phyloP scores from a whole-genome alignment of 2,329 filamentous ascomycete species.

The Epichloe aotearoae region DNA sequence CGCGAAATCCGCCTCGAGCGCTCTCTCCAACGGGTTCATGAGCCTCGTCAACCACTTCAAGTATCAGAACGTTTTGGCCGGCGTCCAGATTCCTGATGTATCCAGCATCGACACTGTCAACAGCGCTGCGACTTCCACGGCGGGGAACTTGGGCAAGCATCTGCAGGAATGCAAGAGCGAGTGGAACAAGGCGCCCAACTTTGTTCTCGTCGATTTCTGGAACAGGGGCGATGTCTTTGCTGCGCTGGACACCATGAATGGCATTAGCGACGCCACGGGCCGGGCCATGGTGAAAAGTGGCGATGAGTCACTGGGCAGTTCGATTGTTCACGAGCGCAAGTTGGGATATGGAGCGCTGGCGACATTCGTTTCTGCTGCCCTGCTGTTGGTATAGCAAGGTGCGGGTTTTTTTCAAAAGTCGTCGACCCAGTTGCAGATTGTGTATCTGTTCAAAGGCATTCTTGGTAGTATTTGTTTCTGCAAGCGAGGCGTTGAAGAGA shows the following conservation, averaged over 20 bases:
- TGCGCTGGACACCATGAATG: conserved; percentile 57
- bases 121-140: conserved; percentile 36
- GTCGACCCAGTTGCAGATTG: too few species aligned
- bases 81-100: conserved; percentile 49
- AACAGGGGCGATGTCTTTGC: conserved; percentile 57
- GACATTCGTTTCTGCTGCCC: conserved; percentile 27
- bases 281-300: conserved; percentile 12
- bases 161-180: conserved; percentile 38
- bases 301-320: conserved; percentile 8
- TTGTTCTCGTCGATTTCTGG: conserved; percentile 70
- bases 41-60: conserved; percentile 74
- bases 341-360: conserved; percentile 27
- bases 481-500: not conserved
- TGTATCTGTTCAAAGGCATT: conserved; percentile 4
- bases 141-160: conserved; percentile 41
- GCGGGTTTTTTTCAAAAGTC: not conserved
- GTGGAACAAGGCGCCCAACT: conserved; percentile 55
- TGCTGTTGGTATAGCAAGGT: conserved; percentile 21
- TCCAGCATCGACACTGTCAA: conserved; percentile 52
- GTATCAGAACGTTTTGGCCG: conserved; percentile 40
- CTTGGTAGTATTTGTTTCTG: not conserved
- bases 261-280: conserved; percentile 27
- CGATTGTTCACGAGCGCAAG: conserved; percentile 6
- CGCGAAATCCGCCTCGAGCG: conserved; percentile 34
- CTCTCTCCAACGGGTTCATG: conserved; percentile 45